Evolutionary conservation across 371 early-diverging fungal genomes (phyloP).

Genomic region (Blastocladiella emersonii): DNA sequence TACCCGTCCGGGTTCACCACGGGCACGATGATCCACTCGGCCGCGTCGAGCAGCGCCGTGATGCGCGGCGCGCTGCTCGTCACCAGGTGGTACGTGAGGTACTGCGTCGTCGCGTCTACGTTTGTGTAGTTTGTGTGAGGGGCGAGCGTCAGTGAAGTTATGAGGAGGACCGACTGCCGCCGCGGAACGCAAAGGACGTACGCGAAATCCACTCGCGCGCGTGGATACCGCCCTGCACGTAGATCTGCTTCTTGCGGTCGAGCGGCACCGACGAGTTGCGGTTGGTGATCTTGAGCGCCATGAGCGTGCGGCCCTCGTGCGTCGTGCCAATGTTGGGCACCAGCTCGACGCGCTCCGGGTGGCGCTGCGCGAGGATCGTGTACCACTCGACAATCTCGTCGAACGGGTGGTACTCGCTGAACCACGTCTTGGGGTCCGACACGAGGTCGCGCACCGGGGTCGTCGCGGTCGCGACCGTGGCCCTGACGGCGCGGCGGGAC

Average conservation of each 20-base stretch:
- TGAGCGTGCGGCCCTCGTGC: background rate
- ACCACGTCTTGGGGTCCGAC: background rate
- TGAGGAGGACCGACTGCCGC: too few species aligned
- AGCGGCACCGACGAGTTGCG: background rate
- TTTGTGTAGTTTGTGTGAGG: too few species aligned
- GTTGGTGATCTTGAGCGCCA: background rate
- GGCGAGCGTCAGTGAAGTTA: too few species aligned
- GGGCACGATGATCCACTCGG: slow-evolving; percentile 9
- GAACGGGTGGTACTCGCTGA: background rate
- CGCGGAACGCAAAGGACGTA: too few species aligned
- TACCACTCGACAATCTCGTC: slow-evolving; percentile 2
- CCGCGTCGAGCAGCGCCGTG: background rate
- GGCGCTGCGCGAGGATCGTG: background rate
- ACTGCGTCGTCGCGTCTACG: slow-evolving; percentile 1
- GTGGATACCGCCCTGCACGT: slow-evolving; percentile 6
- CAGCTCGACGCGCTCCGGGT: background rate
- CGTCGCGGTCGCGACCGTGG: background rate
- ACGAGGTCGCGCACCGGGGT: too few species aligned
- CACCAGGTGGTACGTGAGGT: slow-evolving; percentile 4
- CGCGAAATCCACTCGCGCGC: slow-evolving; percentile 13
- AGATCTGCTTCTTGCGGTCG: background rate
- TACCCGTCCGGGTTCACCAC: slow-evolving; percentile 14
- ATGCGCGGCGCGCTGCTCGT: background rate
- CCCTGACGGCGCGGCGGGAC: background rate
- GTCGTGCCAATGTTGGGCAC: background rate